Percentiles rank a stretch among this genome's conserved stretches.
phyloP scores from a whole-genome alignment of 345 rosid genomes.

The Eucalyptus cladocalyx region DNA sequence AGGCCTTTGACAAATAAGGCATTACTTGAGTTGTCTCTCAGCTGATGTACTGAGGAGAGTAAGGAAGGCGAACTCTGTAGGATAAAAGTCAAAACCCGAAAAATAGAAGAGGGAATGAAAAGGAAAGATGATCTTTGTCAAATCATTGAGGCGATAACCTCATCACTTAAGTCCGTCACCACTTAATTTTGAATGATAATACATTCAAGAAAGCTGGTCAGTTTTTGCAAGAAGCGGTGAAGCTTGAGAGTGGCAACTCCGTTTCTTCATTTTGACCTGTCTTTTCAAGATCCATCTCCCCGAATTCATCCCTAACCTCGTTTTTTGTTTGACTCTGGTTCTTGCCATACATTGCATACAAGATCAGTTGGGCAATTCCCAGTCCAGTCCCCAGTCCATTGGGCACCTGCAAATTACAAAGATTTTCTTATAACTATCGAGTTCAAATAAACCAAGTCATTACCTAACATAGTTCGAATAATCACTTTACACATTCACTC shows the following conservation, averaged over 20 bases:
- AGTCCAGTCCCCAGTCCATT: conserved; percentile 21
- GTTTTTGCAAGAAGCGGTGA: not conserved
- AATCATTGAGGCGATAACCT: not conserved
- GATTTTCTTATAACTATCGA: not conserved
- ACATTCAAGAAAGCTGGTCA: not conserved
- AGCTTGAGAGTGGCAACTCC: not conserved
- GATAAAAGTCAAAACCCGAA: not conserved
- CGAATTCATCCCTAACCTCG: not conserved
- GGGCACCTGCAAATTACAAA: conserved; percentile 2
- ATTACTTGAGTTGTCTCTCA: not conserved
- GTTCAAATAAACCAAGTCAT: not conserved
- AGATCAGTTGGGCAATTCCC: conserved; percentile 16
- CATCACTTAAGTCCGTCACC: not conserved
- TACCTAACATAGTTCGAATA: not conserved
- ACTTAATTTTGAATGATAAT: not conserved
- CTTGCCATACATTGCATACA: conserved; percentile 21
- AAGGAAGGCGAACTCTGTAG: not conserved
- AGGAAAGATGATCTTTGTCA: not conserved
- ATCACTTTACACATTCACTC: not conserved
- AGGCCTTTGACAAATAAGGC: not conserved
- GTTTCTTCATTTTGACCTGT: not conserved
- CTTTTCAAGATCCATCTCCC: conserved; percentile 1
- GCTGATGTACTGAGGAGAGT: not conserved
- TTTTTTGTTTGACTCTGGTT: not conserved
- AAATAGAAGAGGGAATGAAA: not conserved